Conservation (phyloP, 768 basidiomycete genomes). For the Leucocoprinus sp. region DNA sequence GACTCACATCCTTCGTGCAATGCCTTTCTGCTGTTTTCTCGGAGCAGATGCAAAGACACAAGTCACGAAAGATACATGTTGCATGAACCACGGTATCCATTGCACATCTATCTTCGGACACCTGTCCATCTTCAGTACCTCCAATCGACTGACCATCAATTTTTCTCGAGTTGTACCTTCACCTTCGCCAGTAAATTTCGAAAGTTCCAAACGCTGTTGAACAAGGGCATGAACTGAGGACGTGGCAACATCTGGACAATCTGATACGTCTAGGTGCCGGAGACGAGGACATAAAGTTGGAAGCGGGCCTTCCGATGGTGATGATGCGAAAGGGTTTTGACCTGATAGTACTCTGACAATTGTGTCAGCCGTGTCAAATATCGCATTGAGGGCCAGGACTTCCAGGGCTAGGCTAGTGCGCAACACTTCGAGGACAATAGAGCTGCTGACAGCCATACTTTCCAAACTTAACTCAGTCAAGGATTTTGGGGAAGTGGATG, state of each 20-base stretch:
- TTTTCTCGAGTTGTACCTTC: background rate
- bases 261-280: conserved; percentile 7
- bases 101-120: conserved; percentile 51
- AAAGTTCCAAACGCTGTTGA: conserved; percentile 5
- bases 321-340: background rate
- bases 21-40: conserved; percentile 33
- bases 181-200: background rate
- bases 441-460: background rate
- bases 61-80: conserved; percentile 43
- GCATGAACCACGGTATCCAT: conserved; percentile 54
- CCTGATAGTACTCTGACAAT: background rate
- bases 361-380: background rate
- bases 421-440: background rate
- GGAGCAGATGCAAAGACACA: conserved; percentile 43
- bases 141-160: conserved; percentile 23
- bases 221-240: conserved; percentile 2
- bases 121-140: conserved; percentile 42
- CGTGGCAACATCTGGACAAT: conserved; percentile 8
- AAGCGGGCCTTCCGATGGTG: background rate
- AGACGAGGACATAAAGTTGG: conserved; percentile 6
- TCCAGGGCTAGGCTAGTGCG: background rate
- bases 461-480: conserved; percentile 6
- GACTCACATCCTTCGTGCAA: conserved; percentile 8
- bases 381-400: background rate
- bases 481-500: background rate